Conservation (phyloP, 2,329 filamentous ascomycete species). For the Gnomoniopsis smithogilvyi region DNA sequence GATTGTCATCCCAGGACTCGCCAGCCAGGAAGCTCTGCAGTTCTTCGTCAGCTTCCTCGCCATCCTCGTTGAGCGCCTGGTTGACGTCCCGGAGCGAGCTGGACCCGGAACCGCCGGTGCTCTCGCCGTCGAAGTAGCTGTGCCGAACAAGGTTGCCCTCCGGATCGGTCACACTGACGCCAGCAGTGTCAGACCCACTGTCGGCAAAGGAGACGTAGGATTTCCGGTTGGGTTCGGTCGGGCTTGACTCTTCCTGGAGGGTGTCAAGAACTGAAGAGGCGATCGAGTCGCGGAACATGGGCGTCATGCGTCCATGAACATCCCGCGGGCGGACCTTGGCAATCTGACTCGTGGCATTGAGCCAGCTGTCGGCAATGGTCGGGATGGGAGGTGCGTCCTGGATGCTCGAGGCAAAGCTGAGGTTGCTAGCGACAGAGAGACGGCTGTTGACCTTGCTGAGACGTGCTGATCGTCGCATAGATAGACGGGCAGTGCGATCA, state of each 20-base stretch:
- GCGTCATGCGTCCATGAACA: constrained; percentile 43
- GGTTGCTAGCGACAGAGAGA: constrained; percentile 87
- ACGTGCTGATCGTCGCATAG: constrained; percentile 83
- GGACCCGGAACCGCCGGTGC: constrained; percentile 57
- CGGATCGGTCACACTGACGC: constrained; percentile 73
- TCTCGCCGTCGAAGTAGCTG: constrained; percentile 83
- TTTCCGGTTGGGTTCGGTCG: constrained; percentile 83
- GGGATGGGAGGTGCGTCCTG: constrained; percentile 93
- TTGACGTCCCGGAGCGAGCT: constrained; percentile 81
- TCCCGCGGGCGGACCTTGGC: constrained; percentile 47
- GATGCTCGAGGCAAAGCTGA: constrained; percentile 88
- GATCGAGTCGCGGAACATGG: constrained; percentile 79
- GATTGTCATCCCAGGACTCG: constrained; percentile 93
- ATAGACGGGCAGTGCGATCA: constrained; percentile 90
- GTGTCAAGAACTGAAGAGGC: constrained; percentile 87
- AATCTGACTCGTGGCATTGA: constrained; percentile 58
- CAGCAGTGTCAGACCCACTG: constrained; percentile 66
- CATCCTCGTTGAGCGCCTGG: constrained; percentile 82
- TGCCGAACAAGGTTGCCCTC: constrained; percentile 68
- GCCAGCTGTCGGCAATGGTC: constrained; percentile 91
- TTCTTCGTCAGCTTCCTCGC: constrained; percentile 87
- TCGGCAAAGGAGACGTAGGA: constrained; percentile 91
- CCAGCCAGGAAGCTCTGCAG: constrained; percentile 85
- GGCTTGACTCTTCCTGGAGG: constrained; percentile 81
- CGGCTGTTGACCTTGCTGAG: constrained; percentile 91